These are phyloP conservation scores for Metarhizium brunneum DNA, from an alignment of 2,329 filamentous ascomycete species.

Conservation along the genomic window DNA sequence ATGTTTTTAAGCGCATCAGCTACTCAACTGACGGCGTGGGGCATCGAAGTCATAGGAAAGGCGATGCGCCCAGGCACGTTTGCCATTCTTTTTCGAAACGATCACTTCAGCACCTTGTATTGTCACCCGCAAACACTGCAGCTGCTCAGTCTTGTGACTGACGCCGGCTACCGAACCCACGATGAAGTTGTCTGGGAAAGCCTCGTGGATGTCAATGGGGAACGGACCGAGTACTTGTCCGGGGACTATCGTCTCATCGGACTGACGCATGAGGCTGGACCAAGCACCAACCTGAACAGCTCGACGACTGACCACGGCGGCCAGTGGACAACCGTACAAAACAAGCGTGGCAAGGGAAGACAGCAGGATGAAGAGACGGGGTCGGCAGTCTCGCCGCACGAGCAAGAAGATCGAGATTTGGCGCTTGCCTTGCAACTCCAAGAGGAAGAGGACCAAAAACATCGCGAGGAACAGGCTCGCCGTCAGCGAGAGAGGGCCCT, in stretches of 20 bases:
- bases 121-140: constrained; percentile 71
- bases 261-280: constrained; percentile 23
- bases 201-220: constrained; percentile 78
- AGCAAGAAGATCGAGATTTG: constrained; percentile 77
- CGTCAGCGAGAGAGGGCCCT: constrained; percentile 57
- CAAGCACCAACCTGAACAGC: constrained; percentile 10
- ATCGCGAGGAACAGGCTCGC: constrained; percentile 55
- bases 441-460: constrained; percentile 81
- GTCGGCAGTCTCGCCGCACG: constrained; percentile 32
- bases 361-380: constrained; percentile 14
- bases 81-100: constrained; percentile 90
- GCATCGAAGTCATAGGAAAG: constrained; percentile 63
- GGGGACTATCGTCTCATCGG: constrained; percentile 87
- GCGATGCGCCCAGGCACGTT: constrained; percentile 68
- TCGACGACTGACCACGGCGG: constrained; percentile 16
- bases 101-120: constrained; percentile 92
- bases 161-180: constrained; percentile 80
- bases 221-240: constrained; percentile 72
- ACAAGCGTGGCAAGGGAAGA: constrained; percentile 18
- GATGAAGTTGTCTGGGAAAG: constrained; percentile 96
- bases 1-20: constrained; percentile 69
- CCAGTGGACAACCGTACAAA: constrained; percentile 48
- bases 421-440: constrained; percentile 87
- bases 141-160: constrained; percentile 79
- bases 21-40: constrained; percentile 79